Evolutionary conservation across 768 basidiomycete genomes (phyloP), one percentile per base, ranked within the genome.

Genomic region (Suillus cothurnatus): DNA sequence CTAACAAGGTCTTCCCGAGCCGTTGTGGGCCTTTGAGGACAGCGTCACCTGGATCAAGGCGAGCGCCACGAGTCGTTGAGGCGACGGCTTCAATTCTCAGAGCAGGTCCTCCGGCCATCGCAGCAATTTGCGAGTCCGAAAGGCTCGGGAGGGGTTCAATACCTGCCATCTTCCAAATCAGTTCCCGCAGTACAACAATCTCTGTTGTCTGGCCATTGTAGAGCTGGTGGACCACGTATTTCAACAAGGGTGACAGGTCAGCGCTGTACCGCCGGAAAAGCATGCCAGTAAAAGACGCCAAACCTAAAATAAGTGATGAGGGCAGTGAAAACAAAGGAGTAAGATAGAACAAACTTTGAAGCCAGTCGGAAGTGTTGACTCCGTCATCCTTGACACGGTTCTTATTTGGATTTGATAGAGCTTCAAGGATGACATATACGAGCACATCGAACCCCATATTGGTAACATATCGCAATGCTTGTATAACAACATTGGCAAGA

Each of bases 161-260:
- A 4, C 93, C 95, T 6, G 95, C 91, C 94, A 98, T 97, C 74
- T 94, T 93, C 85, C 89, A 91, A 60, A 99, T 94, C 60, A 99
- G 80, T 72, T 97, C 95, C 38, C 91, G 87, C n/a, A 99, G 82
- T 28, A 99, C 92, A 26, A 95, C 85, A 52, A 98, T 89, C 71
- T 99, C 95, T 14, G 92, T 90, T 1, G 93, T 86, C 72, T 94
- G 89, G 41, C 88, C 89, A 55, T 87, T 86, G 73, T 91, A 86
- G 36, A 99, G 82, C 73, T 96, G 95, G 73, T 99, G 94, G 49
- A 93, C 91, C 68, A 99, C 86, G 71, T 97, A 98, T 75, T 88
- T 92, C 63, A 99, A 77, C 60, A 99, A 82, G 1, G 93, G 91
- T 0, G 89, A 88, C 60, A 95, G 80, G 73, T 95, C 93, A 62